phyloP scores from a whole-genome alignment of 2,329 filamentous ascomycete genomes.

The Colletotrichum sp. region DNA sequence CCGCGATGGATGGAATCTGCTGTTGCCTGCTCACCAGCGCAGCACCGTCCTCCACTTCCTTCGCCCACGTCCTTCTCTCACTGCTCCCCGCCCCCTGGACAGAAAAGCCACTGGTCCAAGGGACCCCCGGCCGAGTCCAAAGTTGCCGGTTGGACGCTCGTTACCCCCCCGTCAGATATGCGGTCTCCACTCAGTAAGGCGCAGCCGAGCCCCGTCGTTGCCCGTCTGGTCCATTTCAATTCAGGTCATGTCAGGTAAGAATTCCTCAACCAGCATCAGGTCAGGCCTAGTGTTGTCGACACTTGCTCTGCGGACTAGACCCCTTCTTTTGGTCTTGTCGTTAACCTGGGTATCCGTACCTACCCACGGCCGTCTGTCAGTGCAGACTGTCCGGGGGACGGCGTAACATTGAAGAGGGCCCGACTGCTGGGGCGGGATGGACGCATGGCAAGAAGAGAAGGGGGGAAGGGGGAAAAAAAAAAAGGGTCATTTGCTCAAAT shows the following conservation, averaged over 20 bases:
- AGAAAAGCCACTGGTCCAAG: not conserved
- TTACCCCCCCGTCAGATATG: not conserved
- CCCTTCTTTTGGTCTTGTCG: not conserved
- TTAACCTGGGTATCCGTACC: not conserved
- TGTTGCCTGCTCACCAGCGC: not conserved
- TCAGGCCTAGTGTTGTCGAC: not conserved
- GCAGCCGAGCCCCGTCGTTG: slow-evolving; percentile 10
- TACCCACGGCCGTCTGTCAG: not conserved
- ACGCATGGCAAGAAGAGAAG: not conserved
- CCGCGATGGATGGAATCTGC: not conserved
- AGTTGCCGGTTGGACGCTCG: slow-evolving; percentile 9
- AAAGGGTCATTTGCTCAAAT: not conserved
- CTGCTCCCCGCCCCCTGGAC: not conserved
- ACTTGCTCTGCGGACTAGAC: not conserved
- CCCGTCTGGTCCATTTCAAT: slow-evolving; percentile 1
- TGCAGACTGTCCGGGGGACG: not conserved
- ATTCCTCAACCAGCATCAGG: not conserved
- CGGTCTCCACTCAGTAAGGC: slow-evolving; percentile 13
- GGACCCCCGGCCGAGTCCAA: not conserved
- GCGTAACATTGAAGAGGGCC: not conserved
- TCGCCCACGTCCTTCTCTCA: not conserved
- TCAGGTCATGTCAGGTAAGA: slow-evolving; percentile 3
- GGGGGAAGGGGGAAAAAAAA: not conserved
- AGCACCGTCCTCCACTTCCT: not conserved
- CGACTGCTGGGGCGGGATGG: not conserved